These are phyloP conservation scores for Cladophialophora yegresii DNA, from an alignment of 2,329 filamentous ascomycete genomes.

Conservation along the genomic window DNA sequence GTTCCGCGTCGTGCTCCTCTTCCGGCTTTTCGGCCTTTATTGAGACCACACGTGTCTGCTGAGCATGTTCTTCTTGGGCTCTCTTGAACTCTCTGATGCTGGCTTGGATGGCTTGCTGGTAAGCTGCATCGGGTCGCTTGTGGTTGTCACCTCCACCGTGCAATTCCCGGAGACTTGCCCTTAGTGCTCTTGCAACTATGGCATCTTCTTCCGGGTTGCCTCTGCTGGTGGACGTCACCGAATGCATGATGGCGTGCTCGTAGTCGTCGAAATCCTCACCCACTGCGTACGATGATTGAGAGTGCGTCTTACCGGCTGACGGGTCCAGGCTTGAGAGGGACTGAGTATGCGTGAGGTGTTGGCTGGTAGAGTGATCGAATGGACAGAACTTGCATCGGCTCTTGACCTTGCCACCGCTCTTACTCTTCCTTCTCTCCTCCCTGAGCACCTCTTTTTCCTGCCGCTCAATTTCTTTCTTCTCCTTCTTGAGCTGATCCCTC, in stretches of 20 bases:
- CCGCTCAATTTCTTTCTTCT: constrained; percentile 35
- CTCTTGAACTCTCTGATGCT: constrained; percentile 34
- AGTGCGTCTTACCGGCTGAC: constrained; percentile 24
- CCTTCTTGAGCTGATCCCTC: constrained; percentile 33
- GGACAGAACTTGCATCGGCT: constrained; percentile 34
- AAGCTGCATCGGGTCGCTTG: constrained; percentile 39
- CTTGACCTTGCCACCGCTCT: constrained; percentile 32
- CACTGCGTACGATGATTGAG: constrained; percentile 10
- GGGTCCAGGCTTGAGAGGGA: constrained; percentile 22
- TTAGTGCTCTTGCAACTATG: constrained; percentile 70
- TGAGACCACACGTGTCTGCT: constrained; percentile 20
- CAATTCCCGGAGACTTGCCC: constrained; percentile 67
- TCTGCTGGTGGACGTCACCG: constrained; percentile 68
- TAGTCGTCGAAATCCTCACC: constrained; percentile 61
- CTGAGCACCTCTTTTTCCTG: constrained; percentile 36
- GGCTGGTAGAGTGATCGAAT: constrained; percentile 30
- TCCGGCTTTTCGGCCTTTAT: constrained; percentile 33
- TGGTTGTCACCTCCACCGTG: constrained; percentile 41
- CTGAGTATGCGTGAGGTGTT: constrained; percentile 25
- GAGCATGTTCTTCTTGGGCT: constrained; percentile 31
- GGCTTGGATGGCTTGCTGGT: constrained; percentile 38
- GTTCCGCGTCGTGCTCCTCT: constrained; percentile 41
- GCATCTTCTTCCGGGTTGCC: constrained; percentile 71
- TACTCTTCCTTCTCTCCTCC: constrained; percentile 31
- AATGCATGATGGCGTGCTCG: constrained; percentile 70